These are phyloP conservation scores for Papiliotrema terrestris DNA, from an alignment of 1,284 basidiomycete genomes.

Conservation along the genomic window DNA sequence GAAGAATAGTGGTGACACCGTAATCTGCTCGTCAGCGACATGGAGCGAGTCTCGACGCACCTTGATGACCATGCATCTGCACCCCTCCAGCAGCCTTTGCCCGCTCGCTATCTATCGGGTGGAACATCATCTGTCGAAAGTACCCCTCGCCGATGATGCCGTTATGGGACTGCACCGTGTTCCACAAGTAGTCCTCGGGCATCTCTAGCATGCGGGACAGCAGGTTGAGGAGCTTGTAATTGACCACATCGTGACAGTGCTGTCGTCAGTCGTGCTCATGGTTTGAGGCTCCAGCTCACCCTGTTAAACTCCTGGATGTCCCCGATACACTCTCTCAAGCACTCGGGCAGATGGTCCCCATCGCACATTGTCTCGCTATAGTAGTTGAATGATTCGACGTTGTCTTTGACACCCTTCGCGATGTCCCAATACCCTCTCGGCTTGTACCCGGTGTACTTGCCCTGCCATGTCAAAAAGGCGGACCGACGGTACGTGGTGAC, in stretches of 20 bases:
- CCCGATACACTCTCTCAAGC: slow-evolving; percentile 16
- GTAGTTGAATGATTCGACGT: slow-evolving; percentile 37
- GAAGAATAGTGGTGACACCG: slow-evolving; percentile 17
- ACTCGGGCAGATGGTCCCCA: slow-evolving; percentile 11
- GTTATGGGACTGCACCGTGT: slow-evolving; percentile 4
- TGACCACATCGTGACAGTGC: neutral
- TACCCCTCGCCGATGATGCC: slow-evolving; percentile 14
- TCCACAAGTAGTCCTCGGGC: slow-evolving; percentile 9
- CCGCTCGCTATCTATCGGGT: slow-evolving; percentile 5
- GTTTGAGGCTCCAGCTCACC: no score
- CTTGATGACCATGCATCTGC: slow-evolving; percentile 14
- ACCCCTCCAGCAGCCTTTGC: neutral
- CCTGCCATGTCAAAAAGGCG: slow-evolving; percentile 42
- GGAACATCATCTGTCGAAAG: slow-evolving; percentile 16
- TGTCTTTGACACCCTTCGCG: slow-evolving; percentile 18
- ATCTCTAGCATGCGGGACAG: slow-evolving; percentile 4
- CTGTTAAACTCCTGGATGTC: no score
- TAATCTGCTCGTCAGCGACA: slow-evolving; percentile 5
- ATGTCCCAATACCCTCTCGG: slow-evolving; percentile 20
- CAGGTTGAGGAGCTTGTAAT: slow-evolving; percentile 5
- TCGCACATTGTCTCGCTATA: slow-evolving; percentile 31
- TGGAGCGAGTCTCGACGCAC: neutral
- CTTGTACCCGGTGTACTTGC: slow-evolving; percentile 23
- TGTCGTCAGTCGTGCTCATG: no score
- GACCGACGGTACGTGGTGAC: slow-evolving; percentile 30